Evolutionary conservation across 352 stramenopile species (phyloP), one percentile per base, ranked within the genome.

Genomic region (Globisporangium polare): DNA sequence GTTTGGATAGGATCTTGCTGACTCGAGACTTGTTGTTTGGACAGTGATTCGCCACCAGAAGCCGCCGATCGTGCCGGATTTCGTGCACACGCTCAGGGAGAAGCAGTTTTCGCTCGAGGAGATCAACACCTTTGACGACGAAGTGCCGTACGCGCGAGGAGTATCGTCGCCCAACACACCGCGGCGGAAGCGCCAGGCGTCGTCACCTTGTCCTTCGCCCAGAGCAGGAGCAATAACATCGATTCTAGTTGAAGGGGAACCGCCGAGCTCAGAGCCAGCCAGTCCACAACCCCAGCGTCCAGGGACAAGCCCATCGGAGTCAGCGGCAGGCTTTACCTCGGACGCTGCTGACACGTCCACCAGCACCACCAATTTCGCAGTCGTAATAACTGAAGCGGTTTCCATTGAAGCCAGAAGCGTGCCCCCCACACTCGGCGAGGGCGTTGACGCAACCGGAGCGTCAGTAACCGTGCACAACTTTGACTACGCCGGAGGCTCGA

Each of bases 31-130:
- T 46, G 37, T 18, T 18, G 37, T 18, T 43, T 39, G 13, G 39
- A 3, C 10, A 83, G 75, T 83, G 46, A 75, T 83, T 53, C 75
- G 75, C n/a, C 65, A 80, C 56, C 68, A 80, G 50, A 68, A 65
- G 52, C 75, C 75, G 8, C 75, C 75, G 24, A 75, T 74, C 51
- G 58, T 77, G 6, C 75, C 75, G 0, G 39, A 63, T 31, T 76
- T 77, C 54, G 72, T 83, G 22, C 72, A 83, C 51, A 67, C 60
- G 24, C 54, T 79, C 35, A 46, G 73, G 12, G 72, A 77, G 20
- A 68, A 64, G 20, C 29, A 51, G 22, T 72, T 65, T 13, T 62
- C 69, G 5, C 24, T 56, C 0, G 52, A 71, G 0, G 53, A 77
- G 42, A 65, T 77, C 33, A 51, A 55, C 43, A 35, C 59, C 13